phyloP scores from a whole-genome alignment of 2,329 filamentous ascomycete genomes.

The Colletotrichum magnum region DNA sequence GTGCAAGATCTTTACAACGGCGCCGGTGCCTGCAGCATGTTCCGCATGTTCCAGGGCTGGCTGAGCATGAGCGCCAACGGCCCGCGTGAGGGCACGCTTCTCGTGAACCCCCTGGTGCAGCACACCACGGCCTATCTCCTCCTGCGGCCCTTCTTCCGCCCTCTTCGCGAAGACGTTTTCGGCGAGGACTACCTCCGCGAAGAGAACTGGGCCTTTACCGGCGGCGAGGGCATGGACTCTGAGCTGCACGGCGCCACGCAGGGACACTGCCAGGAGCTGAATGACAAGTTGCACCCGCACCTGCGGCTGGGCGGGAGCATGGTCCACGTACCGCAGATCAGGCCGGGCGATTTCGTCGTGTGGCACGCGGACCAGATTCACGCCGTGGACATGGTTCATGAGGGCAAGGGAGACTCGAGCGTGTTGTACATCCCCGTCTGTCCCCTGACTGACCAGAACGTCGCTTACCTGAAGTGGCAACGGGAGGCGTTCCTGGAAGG shows the following conservation, averaged over 20 bases:
- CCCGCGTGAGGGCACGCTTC: constrained; percentile 82
- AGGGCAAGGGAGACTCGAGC: constrained; percentile 80
- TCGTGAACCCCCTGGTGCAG: constrained; percentile 84
- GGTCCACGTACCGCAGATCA: constrained; percentile 78
- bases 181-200: constrained; percentile 60
- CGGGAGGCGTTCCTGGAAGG: constrained; percentile 79
- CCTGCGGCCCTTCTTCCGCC: constrained; percentile 85
- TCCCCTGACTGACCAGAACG: constrained; percentile 82
- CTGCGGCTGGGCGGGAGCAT: constrained; percentile 77
- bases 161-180: constrained; percentile 43
- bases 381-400: constrained; percentile 84
- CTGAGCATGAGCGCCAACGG: constrained; percentile 81
- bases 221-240: constrained; percentile 61
- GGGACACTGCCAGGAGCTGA: constrained; percentile 80
- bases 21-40: constrained; percentile 85
- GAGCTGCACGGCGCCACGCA: constrained; percentile 78
- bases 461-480: constrained; percentile 78
- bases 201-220: constrained; percentile 72
- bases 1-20: constrained; percentile 84
- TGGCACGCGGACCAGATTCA: constrained; percentile 91
- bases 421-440: constrained; percentile 93
- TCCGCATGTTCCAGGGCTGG: constrained; percentile 94
- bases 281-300: constrained; percentile 76
- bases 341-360: constrained; percentile 82
- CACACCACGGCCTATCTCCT: constrained; percentile 85